These are phyloP conservation scores for Candida coquimbonensis DNA, from an alignment of 805 yeast species.

Conservation along the genomic window DNA sequence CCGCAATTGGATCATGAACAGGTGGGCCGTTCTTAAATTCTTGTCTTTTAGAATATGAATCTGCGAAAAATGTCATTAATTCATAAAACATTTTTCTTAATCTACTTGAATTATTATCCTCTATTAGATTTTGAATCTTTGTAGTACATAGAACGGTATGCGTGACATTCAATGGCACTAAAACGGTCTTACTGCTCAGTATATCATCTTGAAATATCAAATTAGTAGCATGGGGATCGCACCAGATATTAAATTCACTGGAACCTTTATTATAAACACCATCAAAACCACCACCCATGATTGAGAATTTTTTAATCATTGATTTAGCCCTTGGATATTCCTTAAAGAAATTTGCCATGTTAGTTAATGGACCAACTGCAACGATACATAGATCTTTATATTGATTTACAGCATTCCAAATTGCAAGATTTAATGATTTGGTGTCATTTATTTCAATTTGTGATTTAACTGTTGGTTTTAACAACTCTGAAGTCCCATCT, in stretches of 20 bases:
- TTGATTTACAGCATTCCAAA: slow-evolving; percentile 32
- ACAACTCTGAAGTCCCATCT: slow-evolving; percentile 64
- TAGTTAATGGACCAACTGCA: slow-evolving; percentile 76
- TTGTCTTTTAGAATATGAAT: slow-evolving; percentile 34
- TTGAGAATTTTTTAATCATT: slow-evolving; percentile 46
- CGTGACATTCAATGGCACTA: slow-evolving; percentile 66
- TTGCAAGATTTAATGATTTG: slow-evolving; percentile 31
- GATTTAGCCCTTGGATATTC: slow-evolving; percentile 46
- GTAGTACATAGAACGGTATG: slow-evolving; percentile 52
- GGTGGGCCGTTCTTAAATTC: slow-evolving; percentile 58
- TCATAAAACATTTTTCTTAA: slow-evolving; percentile 51
- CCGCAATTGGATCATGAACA: slow-evolving; percentile 74
- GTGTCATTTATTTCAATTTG: slow-evolving; percentile 30
- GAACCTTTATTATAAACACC: slow-evolving; percentile 28
- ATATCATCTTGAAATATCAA: slow-evolving; percentile 41
- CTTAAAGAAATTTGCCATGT: slow-evolving; percentile 50
- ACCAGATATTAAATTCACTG: slow-evolving; percentile 71
- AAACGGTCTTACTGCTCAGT: slow-evolving; percentile 38
- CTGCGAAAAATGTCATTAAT: slow-evolving; percentile 43
- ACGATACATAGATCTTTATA: slow-evolving; percentile 51
- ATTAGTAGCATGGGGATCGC: slow-evolving; percentile 73
- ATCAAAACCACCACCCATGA: slow-evolving; percentile 70
- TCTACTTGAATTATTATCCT: slow-evolving; percentile 29
- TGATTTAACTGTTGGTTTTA: slow-evolving; percentile 33
- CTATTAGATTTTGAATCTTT: slow-evolving; percentile 32